These are phyloP conservation scores for Linderina pennispora DNA, from an alignment of 192 early-diverging fungal species.

Conservation along the genomic window DNA sequence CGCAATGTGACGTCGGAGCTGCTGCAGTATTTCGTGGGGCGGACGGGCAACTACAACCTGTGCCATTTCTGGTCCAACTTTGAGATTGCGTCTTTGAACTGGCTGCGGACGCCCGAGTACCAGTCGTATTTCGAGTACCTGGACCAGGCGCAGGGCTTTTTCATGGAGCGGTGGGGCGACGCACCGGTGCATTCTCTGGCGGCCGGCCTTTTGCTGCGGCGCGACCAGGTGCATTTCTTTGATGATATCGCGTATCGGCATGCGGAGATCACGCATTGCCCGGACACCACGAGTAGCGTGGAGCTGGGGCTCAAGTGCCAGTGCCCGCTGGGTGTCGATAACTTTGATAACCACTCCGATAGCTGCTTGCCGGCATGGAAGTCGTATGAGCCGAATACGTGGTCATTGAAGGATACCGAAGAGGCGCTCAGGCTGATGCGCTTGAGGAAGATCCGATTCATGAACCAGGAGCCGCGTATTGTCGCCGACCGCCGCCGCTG, in stretches of 20 bases:
- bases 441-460: neutral
- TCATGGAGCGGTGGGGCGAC: constrained; percentile 78
- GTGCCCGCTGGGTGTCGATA: constrained; percentile 20
- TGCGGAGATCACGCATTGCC: constrained; percentile 30
- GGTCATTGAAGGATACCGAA: constrained; percentile 15
- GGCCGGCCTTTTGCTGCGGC: constrained; percentile 49
- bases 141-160: constrained; percentile 66
- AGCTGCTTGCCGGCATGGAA: constrained; percentile 39
- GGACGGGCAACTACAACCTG: constrained; percentile 49
- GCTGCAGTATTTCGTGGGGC: constrained; percentile 32
- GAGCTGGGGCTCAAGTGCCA: constrained; percentile 17
- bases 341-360: constrained; percentile 19
- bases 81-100: constrained; percentile 64
- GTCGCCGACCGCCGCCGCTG: constrained; percentile 25
- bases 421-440: constrained; percentile 26
- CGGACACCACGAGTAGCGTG: constrained; percentile 1
- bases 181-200: constrained; percentile 70
- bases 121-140: constrained; percentile 57
- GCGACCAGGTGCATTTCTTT: constrained; percentile 61
- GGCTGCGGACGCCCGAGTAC: constrained; percentile 55
- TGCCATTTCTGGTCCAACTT: constrained; percentile 84
- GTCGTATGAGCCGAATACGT: constrained; percentile 4
- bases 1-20: constrained; percentile 24
- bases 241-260: constrained; percentile 68
- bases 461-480: constrained; percentile 10